These are phyloP conservation scores for Pulveroboletus sp. DNA, from an alignment of 768 basidiomycete species.

Conservation along the genomic window DNA sequence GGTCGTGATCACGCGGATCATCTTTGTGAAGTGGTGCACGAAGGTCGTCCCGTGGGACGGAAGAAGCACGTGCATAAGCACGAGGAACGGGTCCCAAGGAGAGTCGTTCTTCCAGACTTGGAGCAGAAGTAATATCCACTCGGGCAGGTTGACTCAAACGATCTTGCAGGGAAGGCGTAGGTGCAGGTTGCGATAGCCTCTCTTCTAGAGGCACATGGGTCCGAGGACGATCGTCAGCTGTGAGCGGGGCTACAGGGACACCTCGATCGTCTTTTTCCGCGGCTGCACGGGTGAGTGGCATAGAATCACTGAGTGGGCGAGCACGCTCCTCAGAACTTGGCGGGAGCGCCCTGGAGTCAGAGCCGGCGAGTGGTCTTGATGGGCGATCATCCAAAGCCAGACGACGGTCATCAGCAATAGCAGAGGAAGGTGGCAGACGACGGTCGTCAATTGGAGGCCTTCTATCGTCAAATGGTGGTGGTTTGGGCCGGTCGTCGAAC, in stretches of 20 bases:
- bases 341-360: conserved; percentile 12
- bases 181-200: conserved; percentile 32
- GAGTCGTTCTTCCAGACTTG: conserved; percentile 40
- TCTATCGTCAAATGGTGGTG: conserved; percentile 30
- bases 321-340: conserved; percentile 20
- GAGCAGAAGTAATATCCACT: conserved; percentile 24
- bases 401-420: conserved; percentile 21
- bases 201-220: conserved; percentile 34
- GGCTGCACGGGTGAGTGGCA: conserved; percentile 11
- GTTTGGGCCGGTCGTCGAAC: conserved; percentile 22
- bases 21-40: conserved; percentile 29
- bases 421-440: conserved; percentile 12
- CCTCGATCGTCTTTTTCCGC: conserved; percentile 27
- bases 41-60: conserved; percentile 34
- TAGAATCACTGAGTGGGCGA: conserved; percentile 17
- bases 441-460: conserved; percentile 28
- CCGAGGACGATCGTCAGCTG: conserved; percentile 27
- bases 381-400: conserved; percentile 30
- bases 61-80: conserved; percentile 19
- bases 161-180: conserved; percentile 35
- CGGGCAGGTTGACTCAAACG: conserved; percentile 33
- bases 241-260: conserved; percentile 12
- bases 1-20: conserved; percentile 27
- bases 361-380: conserved; percentile 25
- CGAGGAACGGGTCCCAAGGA: conserved; percentile 30